Conservation (phyloP, 2,329 filamentous ascomycete genomes). For the Xenosphaeropsis pyriputrescens region DNA sequence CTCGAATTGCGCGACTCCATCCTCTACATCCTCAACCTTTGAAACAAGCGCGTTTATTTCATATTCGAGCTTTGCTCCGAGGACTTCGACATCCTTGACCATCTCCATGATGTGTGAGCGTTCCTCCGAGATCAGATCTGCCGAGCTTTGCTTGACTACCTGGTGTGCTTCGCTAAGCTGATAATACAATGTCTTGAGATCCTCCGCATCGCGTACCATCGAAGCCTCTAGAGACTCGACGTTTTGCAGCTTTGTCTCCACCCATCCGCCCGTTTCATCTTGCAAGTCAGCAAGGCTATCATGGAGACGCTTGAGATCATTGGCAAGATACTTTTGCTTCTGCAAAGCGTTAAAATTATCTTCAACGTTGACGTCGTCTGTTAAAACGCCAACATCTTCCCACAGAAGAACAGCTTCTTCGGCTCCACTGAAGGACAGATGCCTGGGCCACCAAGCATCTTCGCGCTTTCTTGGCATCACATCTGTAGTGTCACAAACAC, state of each 20-base stretch:
- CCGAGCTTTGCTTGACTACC: conserved; percentile 48
- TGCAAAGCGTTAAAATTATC: conserved; percentile 18
- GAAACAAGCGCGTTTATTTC: conserved; percentile 69
- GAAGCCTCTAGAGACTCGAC: conserved; percentile 46
- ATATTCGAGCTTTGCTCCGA: conserved; percentile 81
- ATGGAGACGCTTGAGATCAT: conserved; percentile 41
- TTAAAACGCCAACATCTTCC: conserved; percentile 35
- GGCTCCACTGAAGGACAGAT: conserved; percentile 61
- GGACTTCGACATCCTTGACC: conserved; percentile 64
- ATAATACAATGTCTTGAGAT: conserved; percentile 52
- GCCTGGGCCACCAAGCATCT: conserved; percentile 52
- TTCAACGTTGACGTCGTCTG: conserved; percentile 19
- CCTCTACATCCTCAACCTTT: conserved; percentile 77
- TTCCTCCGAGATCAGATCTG: conserved; percentile 57
- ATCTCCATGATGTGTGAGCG: conserved; percentile 53
- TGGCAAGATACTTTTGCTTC: conserved; percentile 24
- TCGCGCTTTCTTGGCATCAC: conserved; percentile 22
- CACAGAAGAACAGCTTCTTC: conserved; percentile 61
- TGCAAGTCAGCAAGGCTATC: conserved; percentile 35
- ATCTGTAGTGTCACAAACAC: conserved; percentile 25
- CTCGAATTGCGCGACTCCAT: conserved; percentile 67
- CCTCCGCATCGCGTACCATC: conserved; percentile 47
- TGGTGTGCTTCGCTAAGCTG: conserved; percentile 58
- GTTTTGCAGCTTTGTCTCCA: conserved; percentile 35
- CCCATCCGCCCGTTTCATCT: conserved; percentile 43